Conservation (phyloP, 2,329 filamentous ascomycete species). For the Pyrenochaeta sp. region DNA sequence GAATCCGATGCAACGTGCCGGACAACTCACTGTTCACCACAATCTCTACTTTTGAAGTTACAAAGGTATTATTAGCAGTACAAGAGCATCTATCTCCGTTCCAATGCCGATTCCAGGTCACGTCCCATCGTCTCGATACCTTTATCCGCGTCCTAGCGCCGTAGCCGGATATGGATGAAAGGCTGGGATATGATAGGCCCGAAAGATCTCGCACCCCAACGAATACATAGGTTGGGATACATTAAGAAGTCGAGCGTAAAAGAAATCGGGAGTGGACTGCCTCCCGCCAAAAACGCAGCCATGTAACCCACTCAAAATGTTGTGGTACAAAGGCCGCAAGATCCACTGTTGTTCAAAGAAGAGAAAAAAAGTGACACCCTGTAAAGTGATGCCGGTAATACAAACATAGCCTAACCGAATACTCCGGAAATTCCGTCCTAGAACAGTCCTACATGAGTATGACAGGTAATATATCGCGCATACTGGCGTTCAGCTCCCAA, state of each 20-base stretch:
- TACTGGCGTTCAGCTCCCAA: background rate
- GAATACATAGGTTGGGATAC: constrained; percentile 11
- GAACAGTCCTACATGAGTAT: constrained; percentile 15
- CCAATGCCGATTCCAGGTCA: constrained; percentile 15
- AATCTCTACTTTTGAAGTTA: background rate
- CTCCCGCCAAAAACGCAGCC: constrained; percentile 21
- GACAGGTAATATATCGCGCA: background rate
- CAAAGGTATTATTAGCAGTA: constrained; percentile 18
- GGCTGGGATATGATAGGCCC: constrained; percentile 8
- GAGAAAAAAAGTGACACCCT: constrained; percentile 20
- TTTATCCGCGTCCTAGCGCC: constrained; percentile 26
- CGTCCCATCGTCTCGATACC: constrained; percentile 22
- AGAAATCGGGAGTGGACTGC: constrained; percentile 22
- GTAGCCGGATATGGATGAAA: constrained; percentile 17
- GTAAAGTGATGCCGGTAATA: constrained; percentile 20
- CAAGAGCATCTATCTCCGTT: constrained; percentile 9
- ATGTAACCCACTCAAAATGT: constrained; percentile 32
- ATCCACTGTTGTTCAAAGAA: constrained; percentile 27
- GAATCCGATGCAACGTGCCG: too few relatives aligned
- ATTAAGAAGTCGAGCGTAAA: constrained; percentile 21
- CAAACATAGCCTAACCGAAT: constrained; percentile 16
- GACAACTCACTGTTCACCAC: too few relatives aligned
- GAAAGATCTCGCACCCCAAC: constrained; percentile 6
- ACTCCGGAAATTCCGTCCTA: constrained; percentile 12
- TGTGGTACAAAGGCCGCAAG: constrained; percentile 34